Evolutionary conservation across 257 asterid species (phyloP).

Genomic region (Solanum phureja): DNA sequence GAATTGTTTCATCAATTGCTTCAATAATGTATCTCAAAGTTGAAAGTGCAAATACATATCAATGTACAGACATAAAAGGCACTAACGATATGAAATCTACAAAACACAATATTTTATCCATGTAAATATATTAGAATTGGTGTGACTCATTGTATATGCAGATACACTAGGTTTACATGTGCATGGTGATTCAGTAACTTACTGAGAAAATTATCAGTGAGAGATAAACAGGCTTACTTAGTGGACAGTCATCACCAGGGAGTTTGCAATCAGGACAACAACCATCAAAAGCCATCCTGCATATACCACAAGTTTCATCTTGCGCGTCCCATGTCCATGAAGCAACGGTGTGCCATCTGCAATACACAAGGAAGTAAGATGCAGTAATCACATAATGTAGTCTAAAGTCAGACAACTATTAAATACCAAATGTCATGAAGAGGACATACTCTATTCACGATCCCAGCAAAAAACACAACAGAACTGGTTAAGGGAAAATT

Average conservation of each 20-base stretch:
- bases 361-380: background rate
- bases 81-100: background rate
- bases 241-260: constrained; percentile 90
- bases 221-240: constrained; percentile 31
- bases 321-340: constrained; percentile 96
- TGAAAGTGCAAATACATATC: background rate
- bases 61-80: background rate
- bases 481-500: constrained; percentile 37
- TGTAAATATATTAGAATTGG: background rate
- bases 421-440: background rate
- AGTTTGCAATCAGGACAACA: constrained; percentile 88
- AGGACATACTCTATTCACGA: constrained; percentile 55
- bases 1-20: background rate
- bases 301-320: constrained; percentile 86
- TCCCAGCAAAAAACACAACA: constrained; percentile 9
- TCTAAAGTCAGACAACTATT: background rate
- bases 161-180: background rate
- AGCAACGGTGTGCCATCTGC: constrained; percentile 73
- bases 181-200: background rate
- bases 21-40: background rate
- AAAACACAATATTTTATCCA: background rate
- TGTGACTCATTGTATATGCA: background rate
- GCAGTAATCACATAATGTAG: background rate
- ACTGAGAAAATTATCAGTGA: background rate
- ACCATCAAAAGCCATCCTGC: constrained; percentile 85